Percentiles rank a stretch among this genome's conserved stretches.
Evolutionary conservation across 305 asterid genomes (phyloP).

Genomic region (Ajuga reptans): DNA sequence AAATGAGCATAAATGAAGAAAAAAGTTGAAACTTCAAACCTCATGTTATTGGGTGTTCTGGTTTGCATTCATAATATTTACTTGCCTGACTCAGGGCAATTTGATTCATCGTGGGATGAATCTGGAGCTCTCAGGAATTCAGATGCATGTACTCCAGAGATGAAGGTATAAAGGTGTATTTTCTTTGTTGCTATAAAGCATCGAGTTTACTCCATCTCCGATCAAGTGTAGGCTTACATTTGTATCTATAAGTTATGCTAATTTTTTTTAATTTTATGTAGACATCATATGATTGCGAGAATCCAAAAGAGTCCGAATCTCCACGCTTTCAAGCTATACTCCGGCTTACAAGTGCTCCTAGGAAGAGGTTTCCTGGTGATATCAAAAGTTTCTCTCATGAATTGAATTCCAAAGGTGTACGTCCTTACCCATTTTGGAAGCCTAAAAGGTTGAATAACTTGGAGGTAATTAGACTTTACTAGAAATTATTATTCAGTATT

Average conservation of each 20-base stretch:
- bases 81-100: slow-evolving; percentile 39
- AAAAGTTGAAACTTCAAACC: slow-evolving; percentile 11
- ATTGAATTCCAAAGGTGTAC: slow-evolving; percentile 94
- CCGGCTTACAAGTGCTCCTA: slow-evolving; percentile 95
- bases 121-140: slow-evolving; percentile 59
- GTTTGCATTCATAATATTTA: slow-evolving; percentile 16
- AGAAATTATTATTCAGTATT: slow-evolving; percentile 13
- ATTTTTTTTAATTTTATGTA: slow-evolving; percentile 24
- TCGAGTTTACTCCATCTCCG: slow-evolving; percentile 11
- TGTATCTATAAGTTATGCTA: slow-evolving; percentile 13
- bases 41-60: neutral
- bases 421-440: slow-evolving; percentile 98
- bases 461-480: slow-evolving; percentile 53
- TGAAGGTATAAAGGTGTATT: slow-evolving; percentile 61
- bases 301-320: slow-evolving; percentile 97
- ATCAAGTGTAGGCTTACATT: slow-evolving; percentile 9
- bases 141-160: slow-evolving; percentile 76
- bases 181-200: slow-evolving; percentile 22
- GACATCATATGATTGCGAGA: slow-evolving; percentile 85
- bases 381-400: slow-evolving; percentile 98
- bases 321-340: slow-evolving; percentile 99
- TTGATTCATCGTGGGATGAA: slow-evolving; percentile 61
- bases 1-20: neutral
- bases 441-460: slow-evolving; percentile 83
- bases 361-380: slow-evolving; percentile 93